Conservation (phyloP, 129 eudicot genomes). For the Flaveria robusta region DNA sequence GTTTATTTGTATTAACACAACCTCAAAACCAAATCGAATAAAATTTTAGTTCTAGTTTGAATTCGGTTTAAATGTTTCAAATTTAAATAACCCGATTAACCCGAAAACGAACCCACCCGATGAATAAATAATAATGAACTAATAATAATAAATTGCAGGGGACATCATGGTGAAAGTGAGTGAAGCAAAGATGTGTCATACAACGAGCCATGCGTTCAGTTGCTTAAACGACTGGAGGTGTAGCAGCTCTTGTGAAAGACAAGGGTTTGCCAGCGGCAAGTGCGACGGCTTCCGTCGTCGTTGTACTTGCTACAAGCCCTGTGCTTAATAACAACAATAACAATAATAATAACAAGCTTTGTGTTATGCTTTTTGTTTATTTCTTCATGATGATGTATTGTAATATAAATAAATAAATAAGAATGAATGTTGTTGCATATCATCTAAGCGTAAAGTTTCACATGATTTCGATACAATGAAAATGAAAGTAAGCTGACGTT, state of each 20-base stretch:
- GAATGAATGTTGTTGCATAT: too few relatives aligned
- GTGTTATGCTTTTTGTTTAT: background rate
- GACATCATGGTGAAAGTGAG: slow-evolving; percentile 27
- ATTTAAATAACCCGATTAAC: too few relatives aligned
- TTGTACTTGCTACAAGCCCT: slow-evolving; percentile 32
- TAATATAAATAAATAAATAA: too few relatives aligned
- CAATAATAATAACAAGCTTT: background rate
- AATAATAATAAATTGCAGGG: slow-evolving; percentile 8
- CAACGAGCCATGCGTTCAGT: slow-evolving; percentile 5
- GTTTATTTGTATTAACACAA: too few relatives aligned
- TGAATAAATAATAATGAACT: background rate
- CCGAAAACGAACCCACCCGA: too few relatives aligned
- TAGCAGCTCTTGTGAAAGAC: slow-evolving; percentile 18
- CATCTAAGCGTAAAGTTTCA: too few relatives aligned
- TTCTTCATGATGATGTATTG: too few relatives aligned
- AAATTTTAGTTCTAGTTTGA: too few relatives aligned
- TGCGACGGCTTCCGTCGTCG: slow-evolving; percentile 33
- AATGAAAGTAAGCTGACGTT: too few relatives aligned
- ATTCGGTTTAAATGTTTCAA: too few relatives aligned
- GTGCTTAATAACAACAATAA: background rate
- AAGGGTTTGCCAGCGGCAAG: slow-evolving; percentile 36
- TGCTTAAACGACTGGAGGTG: slow-evolving; percentile 20
- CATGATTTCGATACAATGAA: too few relatives aligned
- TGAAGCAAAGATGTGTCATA: slow-evolving; percentile 36
- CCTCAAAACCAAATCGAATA: too few relatives aligned